Evolutionary conservation across 1,139 yeast genomes (phyloP), one percentile per base, ranked within the genome.

Genomic region (Magnusiomyces magnusii): DNA sequence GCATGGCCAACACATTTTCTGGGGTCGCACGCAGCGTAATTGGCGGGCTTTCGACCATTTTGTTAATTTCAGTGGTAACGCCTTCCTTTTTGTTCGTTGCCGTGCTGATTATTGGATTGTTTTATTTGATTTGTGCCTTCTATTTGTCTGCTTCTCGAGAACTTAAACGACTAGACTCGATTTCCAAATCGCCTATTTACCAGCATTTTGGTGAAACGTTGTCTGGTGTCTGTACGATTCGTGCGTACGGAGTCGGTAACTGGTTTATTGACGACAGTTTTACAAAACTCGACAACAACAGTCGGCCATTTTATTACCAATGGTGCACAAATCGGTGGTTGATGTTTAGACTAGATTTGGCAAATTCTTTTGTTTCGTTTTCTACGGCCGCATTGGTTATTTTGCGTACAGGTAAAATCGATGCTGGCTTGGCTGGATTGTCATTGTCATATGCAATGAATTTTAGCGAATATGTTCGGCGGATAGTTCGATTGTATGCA

Each of bases 291-390:
- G 98, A 95, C 72, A 79, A 80, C 57, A 92, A 92, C 73, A 91
- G 89, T 71, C 80, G 89, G 66, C 98, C 99, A 9, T 93, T 92
- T 77, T 91, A 90, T 73, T 91, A 89, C 73, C 80, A 93, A 73
- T 93, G 99, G 99, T 89, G 90, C 60, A 85, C 95, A 47, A 93
- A 93, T 73, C 82, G 99, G 76, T 93, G 99, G 99, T 79, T 93
- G 65, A 80, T 95, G 21, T 81, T 87, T 69, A 83, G 98, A 74
- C 83, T 90, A 61, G 96, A 90, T 70, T 72, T 85, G 57, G 86
- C 91, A 60, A 97, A 98, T 62, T 87, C 96, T 1, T 74, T 86
- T 62, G 92, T 93, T 53, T 80, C 90, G 67, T 84, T 93, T 64
- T 83, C 86, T 64, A 82, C 97, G 2, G 95, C 96, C 67, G 78